Evolutionary conservation across 148 eudicot genomes (phyloP), one percentile per base, ranked within the genome.

Genomic region (Rhododendron henanense): DNA sequence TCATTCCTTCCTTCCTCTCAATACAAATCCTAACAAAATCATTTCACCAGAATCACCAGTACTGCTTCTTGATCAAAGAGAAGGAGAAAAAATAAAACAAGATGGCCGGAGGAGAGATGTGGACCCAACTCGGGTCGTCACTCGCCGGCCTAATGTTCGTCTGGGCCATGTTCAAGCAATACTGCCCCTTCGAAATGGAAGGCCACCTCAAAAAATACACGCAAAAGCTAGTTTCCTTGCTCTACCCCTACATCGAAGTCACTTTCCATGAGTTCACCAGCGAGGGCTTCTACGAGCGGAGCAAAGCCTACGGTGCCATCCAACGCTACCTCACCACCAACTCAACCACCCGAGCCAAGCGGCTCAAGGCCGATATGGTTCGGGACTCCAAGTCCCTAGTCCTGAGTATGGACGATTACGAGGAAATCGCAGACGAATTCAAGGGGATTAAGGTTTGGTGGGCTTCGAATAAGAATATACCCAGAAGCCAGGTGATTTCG

Each of bases 111-210:
- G 89, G 85, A 19, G 90, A 91, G 19, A 86, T 37, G 85, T 81
- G 85, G 44, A 48, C 89, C 13, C 86, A 86, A 78, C 63, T 88
- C 6, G 85, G 89, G 41, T 90, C 92, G 10, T 10, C 82, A 11
- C 9, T 89, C 0, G 92, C 90, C 13, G 81, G 87, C 80, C 21
- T 91, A 25, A 85, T 91, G 90, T 88, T 91, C 53, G 13, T 87
- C 0, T 90, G 92, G 89, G 93, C 94, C 3, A 86, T 91, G 53
- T 90, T 89, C 65, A 87, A 88, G 21, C 91, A 89, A 63, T 93
- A 84, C 59, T 79, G 88, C 47, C 94, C 94, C 0, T 31, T 6
- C 13, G 84, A 90, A 23, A 31, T 90, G 31, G 84, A 88, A 11
- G 11, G 0, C 45, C 71, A 81, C 16, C 0, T 89, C 44, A 63